These are phyloP conservation scores for Lippia alba DNA, from an alignment of 305 asterid genomes.

Conservation along the genomic window DNA sequence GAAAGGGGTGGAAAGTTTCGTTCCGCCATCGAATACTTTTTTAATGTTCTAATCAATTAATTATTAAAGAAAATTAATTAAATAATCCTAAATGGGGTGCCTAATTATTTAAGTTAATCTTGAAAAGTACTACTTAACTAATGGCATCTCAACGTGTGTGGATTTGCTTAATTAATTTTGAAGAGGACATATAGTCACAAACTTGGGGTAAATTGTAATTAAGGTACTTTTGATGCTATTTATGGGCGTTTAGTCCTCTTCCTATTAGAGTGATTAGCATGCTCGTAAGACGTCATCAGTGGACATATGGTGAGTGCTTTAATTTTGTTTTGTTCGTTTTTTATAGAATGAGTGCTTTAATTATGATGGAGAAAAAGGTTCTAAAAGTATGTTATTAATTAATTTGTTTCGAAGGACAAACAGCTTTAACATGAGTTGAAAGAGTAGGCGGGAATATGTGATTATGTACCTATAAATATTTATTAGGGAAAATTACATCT, in stretches of 20 bases:
- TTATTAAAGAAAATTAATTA: too few relatives aligned
- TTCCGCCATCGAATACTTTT: too few relatives aligned
- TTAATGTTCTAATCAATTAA: not conserved
- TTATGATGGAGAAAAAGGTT: conserved; percentile 4
- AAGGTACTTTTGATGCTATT: conserved; percentile 40
- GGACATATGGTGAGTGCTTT: too few relatives aligned
- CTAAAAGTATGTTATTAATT: not conserved
- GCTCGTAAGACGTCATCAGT: conserved; percentile 39
- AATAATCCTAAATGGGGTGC: conserved; percentile 23
- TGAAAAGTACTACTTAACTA: conserved; percentile 34
- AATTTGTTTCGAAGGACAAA: not conserved
- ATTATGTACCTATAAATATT: too few relatives aligned
- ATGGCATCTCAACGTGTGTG: conserved; percentile 38
- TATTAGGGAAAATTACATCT: too few relatives aligned
- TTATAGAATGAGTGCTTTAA: too few relatives aligned
- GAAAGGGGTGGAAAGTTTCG: too few relatives aligned
- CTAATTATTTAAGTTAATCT: conserved; percentile 4
- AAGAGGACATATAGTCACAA: conserved; percentile 20
- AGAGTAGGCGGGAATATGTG: too few relatives aligned
- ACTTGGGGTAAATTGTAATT: conserved; percentile 7
- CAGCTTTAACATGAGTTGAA: conserved; percentile 5
- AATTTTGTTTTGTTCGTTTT: too few relatives aligned
- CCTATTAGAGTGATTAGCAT: conserved; percentile 26
- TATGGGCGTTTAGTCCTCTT: conserved; percentile 23
- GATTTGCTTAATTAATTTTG: conserved; percentile 26